phyloP scores from a whole-genome alignment of 2,329 filamentous ascomycete species.

The Chrysosporium queenslandicum region DNA sequence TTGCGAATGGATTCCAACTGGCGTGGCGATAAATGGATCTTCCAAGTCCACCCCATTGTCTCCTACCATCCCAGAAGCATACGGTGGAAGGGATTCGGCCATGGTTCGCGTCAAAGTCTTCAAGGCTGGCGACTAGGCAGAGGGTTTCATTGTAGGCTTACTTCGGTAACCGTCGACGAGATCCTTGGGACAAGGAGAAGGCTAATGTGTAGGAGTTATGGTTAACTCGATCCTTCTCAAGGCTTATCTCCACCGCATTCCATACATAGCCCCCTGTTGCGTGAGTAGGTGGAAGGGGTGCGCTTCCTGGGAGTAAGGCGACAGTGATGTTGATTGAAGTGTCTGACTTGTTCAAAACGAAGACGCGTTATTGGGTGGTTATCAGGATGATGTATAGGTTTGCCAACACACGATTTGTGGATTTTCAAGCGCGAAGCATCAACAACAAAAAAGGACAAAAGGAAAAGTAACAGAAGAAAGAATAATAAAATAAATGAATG shows the following conservation, averaged over 20 bases:
- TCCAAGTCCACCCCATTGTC: conserved; percentile 25
- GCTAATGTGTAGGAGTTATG: not conserved
- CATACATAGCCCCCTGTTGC: not conserved
- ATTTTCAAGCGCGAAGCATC: conserved; percentile 14
- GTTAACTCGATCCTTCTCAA: conserved; percentile 3
- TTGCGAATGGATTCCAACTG: conserved; percentile 32
- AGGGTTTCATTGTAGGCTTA: conserved; percentile 3
- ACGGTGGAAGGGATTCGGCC: conserved; percentile 5
- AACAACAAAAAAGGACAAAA: conserved; percentile 15
- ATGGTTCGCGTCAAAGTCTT: conserved; percentile 5
- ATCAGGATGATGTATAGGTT: conserved; percentile 1
- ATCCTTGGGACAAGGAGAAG: conserved; percentile 4
- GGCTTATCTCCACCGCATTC: conserved; percentile 1
- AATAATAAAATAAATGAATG: conserved; percentile 18
- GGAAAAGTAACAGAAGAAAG: conserved; percentile 15
- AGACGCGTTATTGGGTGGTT: conserved; percentile 12
- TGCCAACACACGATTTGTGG: conserved; percentile 12
- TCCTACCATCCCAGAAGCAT: not conserved
- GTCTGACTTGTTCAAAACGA: conserved; percentile 1
- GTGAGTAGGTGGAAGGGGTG: not conserved
- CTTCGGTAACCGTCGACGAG: not conserved
- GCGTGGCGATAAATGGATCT: conserved; percentile 51
- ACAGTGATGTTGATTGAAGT: not conserved
- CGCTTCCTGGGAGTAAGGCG: not conserved
- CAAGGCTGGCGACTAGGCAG: not conserved